These are phyloP conservation scores for Leishmania major DNA, from an alignment of 208 protist species.

Conservation along the genomic window DNA sequence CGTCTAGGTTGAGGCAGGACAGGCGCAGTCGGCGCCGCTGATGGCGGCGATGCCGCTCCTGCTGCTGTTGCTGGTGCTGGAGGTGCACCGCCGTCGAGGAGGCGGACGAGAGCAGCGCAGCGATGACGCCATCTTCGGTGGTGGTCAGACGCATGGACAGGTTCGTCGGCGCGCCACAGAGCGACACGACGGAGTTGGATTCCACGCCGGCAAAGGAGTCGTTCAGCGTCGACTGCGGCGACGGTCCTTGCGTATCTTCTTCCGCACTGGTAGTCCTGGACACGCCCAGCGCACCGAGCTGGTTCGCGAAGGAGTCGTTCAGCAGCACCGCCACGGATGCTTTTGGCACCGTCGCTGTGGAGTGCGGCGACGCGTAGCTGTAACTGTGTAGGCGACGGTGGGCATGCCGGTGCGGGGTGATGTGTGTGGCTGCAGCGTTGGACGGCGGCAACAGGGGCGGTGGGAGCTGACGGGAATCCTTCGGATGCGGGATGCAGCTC, in stretches of 20 bases:
- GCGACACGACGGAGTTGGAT: constrained; percentile 19
- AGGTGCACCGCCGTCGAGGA: constrained; percentile 16
- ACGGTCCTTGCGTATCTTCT: background rate
- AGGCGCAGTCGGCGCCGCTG: constrained; percentile 25
- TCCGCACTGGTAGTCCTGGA: background rate
- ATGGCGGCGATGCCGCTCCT: constrained; percentile 17
- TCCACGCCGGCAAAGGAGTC: constrained; percentile 29
- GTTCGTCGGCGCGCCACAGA: constrained; percentile 29
- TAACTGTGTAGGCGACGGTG: background rate
- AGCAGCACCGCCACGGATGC: constrained; percentile 14
- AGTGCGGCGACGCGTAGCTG: background rate
- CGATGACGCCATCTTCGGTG: constrained; percentile 23
- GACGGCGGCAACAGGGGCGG: background rate
- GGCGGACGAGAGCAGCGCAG: constrained; percentile 27
- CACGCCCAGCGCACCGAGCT: background rate
- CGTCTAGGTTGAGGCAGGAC: constrained; percentile 35
- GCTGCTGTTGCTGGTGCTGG: constrained; percentile 22
- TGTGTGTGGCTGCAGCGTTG: background rate
- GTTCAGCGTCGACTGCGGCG: constrained; percentile 5
- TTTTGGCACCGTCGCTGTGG: background rate
- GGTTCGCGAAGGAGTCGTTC: constrained; percentile 30
- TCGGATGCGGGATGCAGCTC: background rate
- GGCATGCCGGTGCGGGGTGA: background rate
- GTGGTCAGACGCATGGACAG: constrained; percentile 28
- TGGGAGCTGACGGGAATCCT: background rate